Evolutionary conservation across 2,329 filamentous ascomycete genomes (phyloP), one percentile per base, ranked within the genome.

Genomic region (Neofusicoccum umdonicola): DNA sequence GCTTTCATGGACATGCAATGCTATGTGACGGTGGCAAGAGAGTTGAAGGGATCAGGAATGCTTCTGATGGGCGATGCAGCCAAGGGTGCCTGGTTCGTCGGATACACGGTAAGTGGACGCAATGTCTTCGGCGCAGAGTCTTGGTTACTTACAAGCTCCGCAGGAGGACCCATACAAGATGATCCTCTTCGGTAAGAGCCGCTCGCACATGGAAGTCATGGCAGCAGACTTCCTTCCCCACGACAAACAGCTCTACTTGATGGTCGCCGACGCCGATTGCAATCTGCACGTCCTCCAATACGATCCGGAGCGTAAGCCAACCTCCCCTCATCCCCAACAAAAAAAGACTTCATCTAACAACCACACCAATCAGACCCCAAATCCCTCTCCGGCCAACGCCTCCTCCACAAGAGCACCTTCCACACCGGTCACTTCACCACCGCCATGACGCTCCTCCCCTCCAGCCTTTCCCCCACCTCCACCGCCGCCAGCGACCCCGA

Each of bases 1-100:
- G 95, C 95, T 0, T 99, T 99, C 74, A 90, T 99, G 84, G 95
- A 99, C 73, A 96, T 97, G 88, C 95, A 92, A 79, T 96, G 91
- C 77, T 95, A 97, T 72, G 92, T 97, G 12, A 91, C 88, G 2
- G 87, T 90, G n/a, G 85, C 92, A 62, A 95, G 93, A 73, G 91
- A 92, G 71, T 83, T 99, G 17, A 88, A 88, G 3, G 88, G 90
- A 1, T 96, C 92, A 0, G 93, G 94, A 0, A 83, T 99, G 74
- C 93, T 91, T 72, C 83, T 97, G 11, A 88, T 97, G 79, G 91
- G 91, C 0, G 95, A 99, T 79, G 91, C 90, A 0, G 88, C 95
- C 74, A 97, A 97, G 79, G 95, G 95, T 0, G 83, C 98, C 2
- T 98, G 95, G 93, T 96, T 99, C 70, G 91, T 92, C 0, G 95